These are phyloP conservation scores for Colletotrichum orchidophilum DNA, from an alignment of 2,329 filamentous ascomycete genomes.

Conservation along the genomic window DNA sequence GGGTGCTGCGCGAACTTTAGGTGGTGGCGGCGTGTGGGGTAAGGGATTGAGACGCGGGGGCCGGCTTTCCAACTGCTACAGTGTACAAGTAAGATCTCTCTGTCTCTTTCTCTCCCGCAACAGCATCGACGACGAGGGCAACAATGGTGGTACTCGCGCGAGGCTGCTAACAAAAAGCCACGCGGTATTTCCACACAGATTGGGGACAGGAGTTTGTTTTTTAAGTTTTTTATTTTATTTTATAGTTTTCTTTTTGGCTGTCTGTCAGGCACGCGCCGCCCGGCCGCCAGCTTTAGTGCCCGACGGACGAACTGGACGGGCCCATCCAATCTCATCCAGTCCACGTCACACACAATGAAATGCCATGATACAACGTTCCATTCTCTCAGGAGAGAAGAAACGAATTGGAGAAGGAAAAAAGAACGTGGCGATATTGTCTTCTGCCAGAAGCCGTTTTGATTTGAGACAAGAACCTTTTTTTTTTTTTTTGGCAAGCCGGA, in stretches of 20 bases:
- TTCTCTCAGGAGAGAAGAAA: background rate
- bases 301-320: background rate
- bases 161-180: background rate
- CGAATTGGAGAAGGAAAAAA: background rate
- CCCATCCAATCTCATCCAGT: background rate
- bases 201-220: background rate
- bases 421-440: conserved; percentile 17
- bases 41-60: background rate
- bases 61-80: background rate
- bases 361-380: background rate
- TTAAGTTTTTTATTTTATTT: background rate
- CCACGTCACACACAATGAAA: background rate
- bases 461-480: conserved; percentile 18
- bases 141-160: background rate
- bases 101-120: background rate
- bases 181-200: background rate
- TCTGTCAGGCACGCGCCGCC: background rate
- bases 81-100: too few species aligned
- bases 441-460: conserved; percentile 23
- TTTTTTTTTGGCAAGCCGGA: conserved; percentile 15
- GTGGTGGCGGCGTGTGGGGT: conserved; percentile 33
- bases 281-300: conserved; percentile 1
- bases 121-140: background rate
- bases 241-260: background rate
- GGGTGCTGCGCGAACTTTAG: conserved; percentile 7